Evolutionary conservation across 768 basidiomycete species (phyloP), one percentile per base, ranked within the genome.

Genomic region (Boletus rufocinnamomeus): DNA sequence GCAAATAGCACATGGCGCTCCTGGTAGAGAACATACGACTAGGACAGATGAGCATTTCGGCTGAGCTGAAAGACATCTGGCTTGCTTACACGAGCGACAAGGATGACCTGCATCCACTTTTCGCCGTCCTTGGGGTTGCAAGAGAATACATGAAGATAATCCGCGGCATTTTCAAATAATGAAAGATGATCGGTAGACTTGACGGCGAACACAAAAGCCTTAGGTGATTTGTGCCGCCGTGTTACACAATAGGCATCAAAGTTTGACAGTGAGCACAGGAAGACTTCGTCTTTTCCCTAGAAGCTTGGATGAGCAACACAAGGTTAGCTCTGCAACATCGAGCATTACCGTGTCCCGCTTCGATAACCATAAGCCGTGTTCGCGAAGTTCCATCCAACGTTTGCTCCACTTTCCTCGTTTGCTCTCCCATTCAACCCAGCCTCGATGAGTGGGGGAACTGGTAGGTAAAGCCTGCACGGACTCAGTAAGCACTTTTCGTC

Each of bases 341-440:
- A 28, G 37, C 76, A 83, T 62, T 63, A 95, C 94, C 69, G 84
- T 88, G 54, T 97, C 93, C 19, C 91, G 88, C 75, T 98, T 98
- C 32, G 92, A 88, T 38, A 96, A 70, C 82, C 87, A 96, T 54
- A 98, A 69, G 59, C 84, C 83, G 62, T 95, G 92, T 66, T 95
- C 93, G 49, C 91, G 82, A 27, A 97, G 82, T 66, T 88, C 85
- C 69, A 99, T 78, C 85, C 88, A 95, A 35, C 93, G 84, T 74
- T 98, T 98, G 56, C 79, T 88, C 97, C 96, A 99, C 74, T 97
- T 97, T 37, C 94, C 94, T 58, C 88, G 84, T 75, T 96, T 98
- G 46, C 78, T 79, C 76, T 96, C 93, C 83, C 87, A 91, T 71
- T 98, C 91, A 27, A 98, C 85, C 66, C 86, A 94, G 7, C 88